Percentiles rank a stretch among this genome's conserved stretches.
These are phyloP conservation scores for Lodderomyces pseudojiufengensis DNA, from an alignment of 1,139 yeast species.

Conservation along the genomic window DNA sequence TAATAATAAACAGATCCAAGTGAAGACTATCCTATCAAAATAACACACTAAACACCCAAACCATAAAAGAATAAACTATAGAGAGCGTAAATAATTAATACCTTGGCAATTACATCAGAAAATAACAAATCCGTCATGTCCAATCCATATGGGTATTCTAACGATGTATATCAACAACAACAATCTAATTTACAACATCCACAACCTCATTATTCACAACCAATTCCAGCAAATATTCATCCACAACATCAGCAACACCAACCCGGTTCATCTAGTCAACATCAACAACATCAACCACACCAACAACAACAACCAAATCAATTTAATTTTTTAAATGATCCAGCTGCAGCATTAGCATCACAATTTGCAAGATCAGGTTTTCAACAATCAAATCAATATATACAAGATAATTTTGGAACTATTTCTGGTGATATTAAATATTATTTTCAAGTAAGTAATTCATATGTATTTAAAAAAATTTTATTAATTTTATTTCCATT, in stretches of 20 bases:
- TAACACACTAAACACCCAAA: too few relatives aligned
- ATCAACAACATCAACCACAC: constrained; percentile 25
- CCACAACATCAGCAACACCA: constrained; percentile 26
- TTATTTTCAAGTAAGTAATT: constrained; percentile 89
- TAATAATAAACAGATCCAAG: too few relatives aligned
- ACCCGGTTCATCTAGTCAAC: constrained; percentile 23
- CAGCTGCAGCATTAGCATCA: constrained; percentile 80
- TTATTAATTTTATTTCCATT: constrained; percentile 80
- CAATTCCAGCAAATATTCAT: constrained; percentile 25
- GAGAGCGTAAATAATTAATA: too few relatives aligned
- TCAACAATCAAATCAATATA: constrained; percentile 63
- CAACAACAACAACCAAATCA: constrained; percentile 25
- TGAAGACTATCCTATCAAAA: too few relatives aligned
- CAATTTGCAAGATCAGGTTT: constrained; percentile 87
- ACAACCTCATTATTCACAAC: constrained; percentile 23
- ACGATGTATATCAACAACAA: constrained; percentile 18
- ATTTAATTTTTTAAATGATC: constrained; percentile 58
- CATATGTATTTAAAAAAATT: constrained; percentile 75
- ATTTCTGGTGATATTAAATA: constrained; percentile 54
- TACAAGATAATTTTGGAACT: constrained; percentile 65
- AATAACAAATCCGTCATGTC: constrained; percentile 27
- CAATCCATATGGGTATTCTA: constrained; percentile 39
- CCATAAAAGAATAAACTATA: too few relatives aligned
- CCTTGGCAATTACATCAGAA: background rate
- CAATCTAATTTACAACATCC: constrained; percentile 27